Evolutionary conservation across 345 rosid species (phyloP), one percentile per base, ranked within the genome.

Genomic region (Eucalyptus coolabah): DNA sequence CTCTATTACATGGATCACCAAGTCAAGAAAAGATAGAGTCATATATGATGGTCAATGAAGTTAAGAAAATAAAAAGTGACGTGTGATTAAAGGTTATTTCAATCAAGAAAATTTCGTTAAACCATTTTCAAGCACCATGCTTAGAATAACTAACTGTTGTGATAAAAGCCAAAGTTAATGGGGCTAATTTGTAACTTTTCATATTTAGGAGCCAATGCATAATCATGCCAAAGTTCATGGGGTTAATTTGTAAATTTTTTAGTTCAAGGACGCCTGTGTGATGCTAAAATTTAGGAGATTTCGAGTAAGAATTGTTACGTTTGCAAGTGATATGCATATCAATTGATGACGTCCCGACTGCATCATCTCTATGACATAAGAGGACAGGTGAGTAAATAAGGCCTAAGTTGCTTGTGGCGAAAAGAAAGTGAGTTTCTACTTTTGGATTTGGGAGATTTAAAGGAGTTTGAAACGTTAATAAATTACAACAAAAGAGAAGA

Each of bases 281-380:
- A 63, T n/a, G 34, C 19, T 17, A 30, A 63, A 28, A 13, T 63
- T 63, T 30, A 13, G 32, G 34, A 2, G 18, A 5, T 63, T 60
- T 65, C 1, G 3, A 65, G 37, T 32, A 65, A n/a, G 12, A 26
- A 3, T 30, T 30, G 0, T 13, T 30, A 6, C 4, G 0, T 63
- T 65, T 30, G 9, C 72, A 14, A 4, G 5, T 65, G 18, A 14
- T 4, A 65, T 65, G 10, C 72, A 7, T 65, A 65, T 65, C 10
- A 2, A 32, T 8, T 16, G 82, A 34, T 9, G 13, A 69, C 7
- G 0, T 34, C 26, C 24, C 1, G 4, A 37, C 0, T 5, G 0
- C 82, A 19, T 72, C 14, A 10, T 72, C 82, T 18, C 14, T 8
- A 10, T 72, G 44, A 37, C 45, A 9, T 9, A 34, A 5, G 13